Percentiles rank a stretch among this genome's conserved stretches.
Conservation (phyloP, 352 stramenopile species). For the Globisporangium apiculatum region DNA sequence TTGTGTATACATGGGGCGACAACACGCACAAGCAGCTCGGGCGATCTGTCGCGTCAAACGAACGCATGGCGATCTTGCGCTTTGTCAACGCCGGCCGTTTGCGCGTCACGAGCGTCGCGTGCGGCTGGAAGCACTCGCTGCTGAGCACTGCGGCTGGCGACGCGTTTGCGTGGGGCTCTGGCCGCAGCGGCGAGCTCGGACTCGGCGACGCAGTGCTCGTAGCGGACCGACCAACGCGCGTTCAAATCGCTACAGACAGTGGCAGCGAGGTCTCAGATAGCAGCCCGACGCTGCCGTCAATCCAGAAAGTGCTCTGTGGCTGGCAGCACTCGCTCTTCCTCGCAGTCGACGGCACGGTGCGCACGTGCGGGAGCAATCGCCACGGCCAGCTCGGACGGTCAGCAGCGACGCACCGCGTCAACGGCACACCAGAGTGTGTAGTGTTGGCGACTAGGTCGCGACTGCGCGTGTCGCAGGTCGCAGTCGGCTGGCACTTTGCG, state of each 20-base stretch:
- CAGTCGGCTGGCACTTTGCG: conserved; percentile 73
- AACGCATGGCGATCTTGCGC: background rate
- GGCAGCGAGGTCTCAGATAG: background rate
- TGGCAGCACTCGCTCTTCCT: conserved; percentile 79
- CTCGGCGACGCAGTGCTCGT: conserved; percentile 26
- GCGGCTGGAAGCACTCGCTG: conserved; percentile 81
- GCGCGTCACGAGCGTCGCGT: conserved; percentile 50
- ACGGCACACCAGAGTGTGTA: conserved; percentile 15
- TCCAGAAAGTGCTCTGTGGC: conserved; percentile 41
- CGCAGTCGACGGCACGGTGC: conserved; percentile 24
- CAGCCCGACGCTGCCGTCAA: too few species aligned
- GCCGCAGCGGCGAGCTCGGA: conserved; percentile 65
- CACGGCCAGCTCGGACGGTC: conserved; percentile 61
- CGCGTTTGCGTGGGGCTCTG: conserved; percentile 63
- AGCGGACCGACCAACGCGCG: conserved; percentile 17
- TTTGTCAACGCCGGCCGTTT: conserved; percentile 7
- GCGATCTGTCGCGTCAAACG: conserved; percentile 2
- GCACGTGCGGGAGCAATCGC: conserved; percentile 65
- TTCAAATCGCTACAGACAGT: conserved; percentile 13
- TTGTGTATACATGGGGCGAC: conserved; percentile 49
- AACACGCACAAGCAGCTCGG: conserved; percentile 47
- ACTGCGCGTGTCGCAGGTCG: conserved; percentile 27
- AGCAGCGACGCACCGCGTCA: conserved; percentile 10
- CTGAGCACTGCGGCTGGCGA: conserved; percentile 34
- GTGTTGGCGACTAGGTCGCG: conserved; percentile 8